Conservation (phyloP, 768 basidiomycete species). For the Termitomyces sp. region DNA sequence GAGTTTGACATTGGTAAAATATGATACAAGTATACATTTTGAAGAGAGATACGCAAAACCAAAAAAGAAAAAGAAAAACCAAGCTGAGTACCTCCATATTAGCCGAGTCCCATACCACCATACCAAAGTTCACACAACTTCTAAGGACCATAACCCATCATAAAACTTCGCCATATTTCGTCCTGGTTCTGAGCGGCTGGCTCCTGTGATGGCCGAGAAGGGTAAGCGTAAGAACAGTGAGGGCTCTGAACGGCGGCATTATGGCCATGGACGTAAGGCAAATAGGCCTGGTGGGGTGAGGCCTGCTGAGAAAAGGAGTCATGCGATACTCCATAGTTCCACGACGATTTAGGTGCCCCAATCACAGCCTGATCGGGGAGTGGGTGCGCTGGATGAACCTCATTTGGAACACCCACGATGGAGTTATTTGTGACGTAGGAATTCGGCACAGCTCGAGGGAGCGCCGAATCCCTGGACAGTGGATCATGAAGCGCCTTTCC, state of each 20-base stretch:
- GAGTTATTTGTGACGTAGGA: conserved; percentile 3
- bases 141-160: conserved; percentile 24
- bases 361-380: conserved; percentile 1
- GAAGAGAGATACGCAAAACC: neutral
- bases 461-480: neutral
- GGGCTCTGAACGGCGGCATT: neutral
- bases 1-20: neutral
- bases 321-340: conserved; percentile 3
- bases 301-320: conserved; percentile 5
- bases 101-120: neutral
- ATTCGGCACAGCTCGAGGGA: neutral
- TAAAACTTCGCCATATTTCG: conserved; percentile 37
- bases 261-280: conserved; percentile 6
- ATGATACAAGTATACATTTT: neutral
- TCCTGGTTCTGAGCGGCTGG: conserved; percentile 24
- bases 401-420: neutral
- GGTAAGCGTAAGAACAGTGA: neutral
- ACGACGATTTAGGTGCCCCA: neutral
- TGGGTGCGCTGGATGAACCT: neutral
- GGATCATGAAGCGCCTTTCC: conserved; percentile 8
- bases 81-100: neutral
- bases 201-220: conserved; percentile 12
- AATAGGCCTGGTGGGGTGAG: neutral
- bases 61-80: neutral
- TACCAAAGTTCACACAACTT: neutral